Evolutionary conservation across 164 flowering plant genomes (phyloP).

Genomic region (Cinnamomum micranthum): DNA sequence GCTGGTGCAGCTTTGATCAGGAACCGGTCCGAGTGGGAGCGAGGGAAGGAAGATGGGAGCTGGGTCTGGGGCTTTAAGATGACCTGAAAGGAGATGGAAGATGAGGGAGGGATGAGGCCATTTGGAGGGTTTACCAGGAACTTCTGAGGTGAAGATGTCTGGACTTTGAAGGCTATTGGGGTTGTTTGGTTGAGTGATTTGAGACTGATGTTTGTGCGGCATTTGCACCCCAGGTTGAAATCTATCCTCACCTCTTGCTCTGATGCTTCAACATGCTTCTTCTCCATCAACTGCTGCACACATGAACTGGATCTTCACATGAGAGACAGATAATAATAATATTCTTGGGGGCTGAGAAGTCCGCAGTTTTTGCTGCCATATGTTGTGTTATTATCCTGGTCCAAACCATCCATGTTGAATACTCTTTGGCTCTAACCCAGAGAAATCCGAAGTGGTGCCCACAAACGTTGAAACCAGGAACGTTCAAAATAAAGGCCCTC

Average conservation of each 20-base stretch:
- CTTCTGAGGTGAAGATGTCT: constrained; percentile 75
- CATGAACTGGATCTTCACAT: no score
- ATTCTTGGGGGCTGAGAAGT: no score
- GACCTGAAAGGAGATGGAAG: constrained; percentile 54
- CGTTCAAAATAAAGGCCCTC: no score
- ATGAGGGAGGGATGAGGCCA: constrained; percentile 52
- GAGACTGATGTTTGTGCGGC: constrained; percentile 51
- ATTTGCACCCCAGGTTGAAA: constrained; percentile 44
- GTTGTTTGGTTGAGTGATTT: constrained; percentile 40
- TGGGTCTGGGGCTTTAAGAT: constrained; percentile 67
- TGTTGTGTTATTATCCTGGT: no score
- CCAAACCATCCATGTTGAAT: no score
- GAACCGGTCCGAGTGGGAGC: constrained; percentile 68
- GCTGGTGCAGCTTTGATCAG: constrained; percentile 49
- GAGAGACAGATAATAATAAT: no score
- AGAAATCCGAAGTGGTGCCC: no score
- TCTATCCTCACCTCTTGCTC: constrained; percentile 55
- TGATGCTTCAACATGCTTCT: constrained; percentile 43
- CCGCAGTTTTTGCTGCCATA: no score
- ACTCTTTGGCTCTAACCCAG: no score
- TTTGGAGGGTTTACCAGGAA: constrained; percentile 71
- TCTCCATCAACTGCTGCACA: constrained; percentile 1
- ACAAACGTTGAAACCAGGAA: no score
- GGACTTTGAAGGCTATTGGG: constrained; percentile 65
- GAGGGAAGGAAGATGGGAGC: constrained; percentile 58